Evolutionary conservation across 768 basidiomycete species (phyloP), one percentile per base, ranked within the genome.

Genomic region (Mycena belliarum): DNA sequence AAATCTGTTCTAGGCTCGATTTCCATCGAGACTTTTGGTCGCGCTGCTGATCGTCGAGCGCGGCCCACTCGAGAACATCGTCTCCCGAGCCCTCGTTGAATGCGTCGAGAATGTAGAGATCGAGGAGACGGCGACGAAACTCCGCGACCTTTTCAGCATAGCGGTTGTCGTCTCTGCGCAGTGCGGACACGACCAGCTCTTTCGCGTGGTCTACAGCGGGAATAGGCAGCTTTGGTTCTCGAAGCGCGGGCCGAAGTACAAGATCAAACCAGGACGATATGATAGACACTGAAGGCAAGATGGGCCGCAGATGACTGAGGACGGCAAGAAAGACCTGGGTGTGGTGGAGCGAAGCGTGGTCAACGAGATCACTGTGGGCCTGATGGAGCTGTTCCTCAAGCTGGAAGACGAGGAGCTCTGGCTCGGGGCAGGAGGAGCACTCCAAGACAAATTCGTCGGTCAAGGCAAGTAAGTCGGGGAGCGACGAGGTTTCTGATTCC

Each of bases 181-280:
- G 73, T 11, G 88, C 87, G 35, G 78, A 77, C 24, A 88, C 71
- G 62, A 92, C 79, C 23, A 93, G 79, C 35, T 88, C 86, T 70
- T 88, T 89, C 26, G 90, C 91, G 66, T 88, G 76, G 48, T 80
- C 78, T 20, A 85, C 77, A 6, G 86, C 79, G 23, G 73, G 63
- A 0, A 79, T 81, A 3, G 88, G 76, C 20, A 93, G 74, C 61
- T 79, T 84, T 35, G 89, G 86, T 68, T 91, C 86, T 46, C 89
- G 85, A 52, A 93, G 76, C 26, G 90, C 88, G 24, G 89, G 87
- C 32, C 91, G 85, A 3, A 93, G 76, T 25, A 89, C 78, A 32
- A 89, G 79, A 68, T 93, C 90, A 69, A 91, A 93, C 92, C 92
- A 93, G 25, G 78, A 79, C 2, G 86, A 86, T 55, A 91, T 87